phyloP scores from a whole-genome alignment of 2,329 filamentous ascomycete species.

The Colletotrichum agaves region DNA sequence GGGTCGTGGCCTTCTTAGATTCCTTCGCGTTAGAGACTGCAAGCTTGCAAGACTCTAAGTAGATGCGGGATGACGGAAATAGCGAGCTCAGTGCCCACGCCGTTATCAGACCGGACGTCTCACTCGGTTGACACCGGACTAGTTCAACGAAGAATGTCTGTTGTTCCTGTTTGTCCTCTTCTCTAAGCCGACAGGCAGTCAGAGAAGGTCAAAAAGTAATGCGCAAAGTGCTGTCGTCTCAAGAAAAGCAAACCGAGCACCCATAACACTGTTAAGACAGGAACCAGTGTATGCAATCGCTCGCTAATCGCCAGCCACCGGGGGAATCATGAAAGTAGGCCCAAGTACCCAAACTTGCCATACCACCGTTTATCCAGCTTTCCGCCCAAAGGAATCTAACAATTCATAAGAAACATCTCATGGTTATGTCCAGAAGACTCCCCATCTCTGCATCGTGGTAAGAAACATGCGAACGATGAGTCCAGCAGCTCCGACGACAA shows the following conservation, averaged over 20 bases:
- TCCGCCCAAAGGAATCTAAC: background rate
- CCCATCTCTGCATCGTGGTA: slow-evolving; percentile 40
- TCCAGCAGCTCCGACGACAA: slow-evolving; percentile 57
- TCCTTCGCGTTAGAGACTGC: too few relatives aligned
- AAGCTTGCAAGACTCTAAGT: too few relatives aligned
- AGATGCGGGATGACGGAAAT: too few relatives aligned
- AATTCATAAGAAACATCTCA: background rate
- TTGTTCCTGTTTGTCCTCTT: background rate
- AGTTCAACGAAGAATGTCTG: background rate
- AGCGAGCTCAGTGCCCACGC: too few relatives aligned
- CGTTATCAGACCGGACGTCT: too few relatives aligned
- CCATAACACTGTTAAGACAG: background rate
- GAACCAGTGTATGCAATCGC: slow-evolving; percentile 22
- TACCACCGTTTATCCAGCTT: background rate
- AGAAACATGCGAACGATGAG: slow-evolving; percentile 54
- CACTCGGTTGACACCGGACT: too few relatives aligned
- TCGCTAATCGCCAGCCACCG: slow-evolving; percentile 25
- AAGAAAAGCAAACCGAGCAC: background rate
- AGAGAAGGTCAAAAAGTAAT: background rate
- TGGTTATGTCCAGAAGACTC: background rate
- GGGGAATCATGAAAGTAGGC: slow-evolving; percentile 19
- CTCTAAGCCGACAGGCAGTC: background rate
- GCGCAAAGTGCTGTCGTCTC: background rate
- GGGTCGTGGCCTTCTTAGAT: too few relatives aligned
- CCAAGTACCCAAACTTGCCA: background rate